phyloP scores from a whole-genome alignment of 202 grass and related monocot species.

The Dendrocalamus latiflorus region DNA sequence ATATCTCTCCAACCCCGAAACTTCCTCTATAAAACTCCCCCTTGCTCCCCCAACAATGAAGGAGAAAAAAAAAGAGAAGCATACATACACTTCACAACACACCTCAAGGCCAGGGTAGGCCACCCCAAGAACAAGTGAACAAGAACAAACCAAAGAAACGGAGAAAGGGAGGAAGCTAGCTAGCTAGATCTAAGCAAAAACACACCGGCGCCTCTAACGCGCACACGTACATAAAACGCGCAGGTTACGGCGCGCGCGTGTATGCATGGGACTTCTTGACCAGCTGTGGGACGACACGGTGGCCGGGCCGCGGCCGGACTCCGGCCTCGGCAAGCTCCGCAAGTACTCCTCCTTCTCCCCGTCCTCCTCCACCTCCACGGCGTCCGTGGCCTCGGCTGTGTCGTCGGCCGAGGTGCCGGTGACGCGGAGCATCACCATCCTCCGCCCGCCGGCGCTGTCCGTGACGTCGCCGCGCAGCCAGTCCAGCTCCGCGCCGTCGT shows the following conservation, averaged over 20 bases:
- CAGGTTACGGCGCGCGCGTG: not conserved
- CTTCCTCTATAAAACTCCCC: conserved; percentile 25
- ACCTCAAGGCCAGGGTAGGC: not conserved
- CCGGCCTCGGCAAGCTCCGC: conserved; percentile 85
- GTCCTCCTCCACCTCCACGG: conserved; percentile 29
- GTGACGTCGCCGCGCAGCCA: conserved; percentile 35
- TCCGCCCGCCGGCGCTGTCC: conserved; percentile 40
- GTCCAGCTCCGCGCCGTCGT: conserved; percentile 50
- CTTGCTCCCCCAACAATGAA: conserved; percentile 4
- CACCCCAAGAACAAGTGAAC: not conserved
- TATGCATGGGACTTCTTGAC: conserved; percentile 66
- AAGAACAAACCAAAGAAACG: not conserved
- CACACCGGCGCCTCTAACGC: not conserved
- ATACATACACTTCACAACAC: not conserved
- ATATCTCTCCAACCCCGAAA: not conserved
- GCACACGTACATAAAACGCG: not conserved
- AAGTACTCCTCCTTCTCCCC: conserved; percentile 69
- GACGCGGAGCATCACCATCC: conserved; percentile 61
- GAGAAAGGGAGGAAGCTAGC: not conserved
- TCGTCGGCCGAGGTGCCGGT: conserved; percentile 21
- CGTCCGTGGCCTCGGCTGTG: not conserved
- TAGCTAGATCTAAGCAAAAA: not conserved
- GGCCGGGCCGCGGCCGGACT: conserved; percentile 71
- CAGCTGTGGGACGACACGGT: conserved; percentile 98
- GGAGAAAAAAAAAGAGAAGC: not conserved